Evolutionary conservation across 371 early-diverging fungal species (phyloP), one percentile per base, ranked within the genome.

Genomic region (Vavraia culicis): DNA sequence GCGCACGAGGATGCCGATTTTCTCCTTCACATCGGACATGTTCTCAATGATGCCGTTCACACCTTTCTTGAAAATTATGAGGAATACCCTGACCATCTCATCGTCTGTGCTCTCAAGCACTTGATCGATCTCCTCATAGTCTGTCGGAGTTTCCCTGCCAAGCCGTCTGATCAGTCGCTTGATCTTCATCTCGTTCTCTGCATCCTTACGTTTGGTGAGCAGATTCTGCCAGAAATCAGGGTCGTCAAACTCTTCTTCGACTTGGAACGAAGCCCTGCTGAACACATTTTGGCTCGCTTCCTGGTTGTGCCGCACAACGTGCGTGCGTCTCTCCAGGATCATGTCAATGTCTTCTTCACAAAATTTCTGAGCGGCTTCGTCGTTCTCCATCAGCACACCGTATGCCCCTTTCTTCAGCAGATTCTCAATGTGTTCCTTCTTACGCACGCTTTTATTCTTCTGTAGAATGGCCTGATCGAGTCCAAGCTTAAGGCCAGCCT

Each of bases 161-260:
- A 71, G 41, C 27, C 58, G 61, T 32, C 71, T 20, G 23, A 67
- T 58, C 27, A 62, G 56, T 44, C 64, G 46, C 45, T 56, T 59
- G 19, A 68, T 50, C 35, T 59, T 43, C 19, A 58, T 61, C 46
- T 68, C 68, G 32, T 52, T 60, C 32, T 65, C 67, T 38, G 61
- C 66, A 32, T 42, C 54, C 33, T 61, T 56, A 38, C 61, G 61
- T 37, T 63, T 61, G 19, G 27, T 45, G 1, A 88, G 83, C 71
- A 85, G 79, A 65, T 86, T 87, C 58, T 86, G 85, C 91, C 91
- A 90, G 67, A 90, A 90, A 51, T 83, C 75, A 1, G 91, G 88
- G 66, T 90, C 91, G 50, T 90, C 80, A 2, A 90, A 70, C 45
- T 85, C 86, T 49, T 69, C 68, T 38, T 72, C 71, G 15, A 79